Evolutionary conservation across 1,139 yeast species (phyloP), one percentile per base, ranked within the genome.

Genomic region (Dujonia santamariae): DNA sequence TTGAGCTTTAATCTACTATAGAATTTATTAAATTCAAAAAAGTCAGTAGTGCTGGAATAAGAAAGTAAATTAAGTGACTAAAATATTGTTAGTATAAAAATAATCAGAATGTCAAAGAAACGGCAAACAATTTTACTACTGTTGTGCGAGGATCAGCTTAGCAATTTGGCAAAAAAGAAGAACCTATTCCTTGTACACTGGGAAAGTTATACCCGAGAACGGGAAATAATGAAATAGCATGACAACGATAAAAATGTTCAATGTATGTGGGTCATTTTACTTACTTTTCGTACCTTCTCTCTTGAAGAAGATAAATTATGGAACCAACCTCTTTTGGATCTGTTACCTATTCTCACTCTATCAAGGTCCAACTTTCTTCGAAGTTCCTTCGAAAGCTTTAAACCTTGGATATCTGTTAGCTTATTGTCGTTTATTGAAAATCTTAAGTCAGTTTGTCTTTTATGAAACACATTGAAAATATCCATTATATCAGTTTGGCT

Each of bases 1-100:
- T 66, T 70, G 12, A 79, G 72, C 37, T 66, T 67, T 13, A 78
- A 61, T 35, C 53, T 53, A 32, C 71, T 58, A 53, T 58, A 72
- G 44, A 70, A 75, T 32, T 59, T 57, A 23, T 63, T 54, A 44
- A 72, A 75, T 35, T 52, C 48, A 47, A 55, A 72, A 43, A 53
- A 64, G 29, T 54, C 67, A 7, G 68, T 60, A 22, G 46, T 46
- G n/a, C 48, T 35, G n/a, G 43, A 37, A 41, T 42, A 53, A 0
- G 43, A 34, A n/a, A 36, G 37, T 30, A 61, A 42, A 38, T 47
- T 54, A n/a, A 54, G 36, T 20, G 48, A 46, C 67, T 63, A 43
- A n/a, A n/a, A n/a, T 12, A 26, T 31, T 11, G 58, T 53, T 52
- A 54, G 51, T 46, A n/a, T n/a, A 41, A 26, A 19, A 8, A 9